These are phyloP conservation scores for Boletus fagicola DNA, from an alignment of 768 basidiomycete genomes.

Conservation along the genomic window DNA sequence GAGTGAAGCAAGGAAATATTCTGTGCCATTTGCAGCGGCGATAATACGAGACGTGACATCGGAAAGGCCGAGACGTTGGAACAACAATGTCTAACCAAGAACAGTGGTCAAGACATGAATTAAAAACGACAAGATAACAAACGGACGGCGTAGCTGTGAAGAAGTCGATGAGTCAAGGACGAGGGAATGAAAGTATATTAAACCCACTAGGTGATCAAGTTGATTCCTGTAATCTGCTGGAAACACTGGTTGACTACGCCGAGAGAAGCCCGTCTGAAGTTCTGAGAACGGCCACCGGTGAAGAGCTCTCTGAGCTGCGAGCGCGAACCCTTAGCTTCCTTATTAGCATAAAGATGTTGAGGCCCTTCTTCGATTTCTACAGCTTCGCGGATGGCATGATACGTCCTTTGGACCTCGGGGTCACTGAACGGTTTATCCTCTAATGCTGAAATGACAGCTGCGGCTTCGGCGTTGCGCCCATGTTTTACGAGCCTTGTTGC, in stretches of 20 bases:
- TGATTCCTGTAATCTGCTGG: conserved; percentile 69
- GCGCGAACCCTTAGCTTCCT: conserved; percentile 1
- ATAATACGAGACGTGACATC: conserved; percentile 60
- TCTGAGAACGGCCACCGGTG: conserved; percentile 54
- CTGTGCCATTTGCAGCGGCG: conserved; percentile 66
- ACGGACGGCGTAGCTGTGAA: conserved; percentile 34
- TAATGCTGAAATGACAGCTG: conserved; percentile 61
- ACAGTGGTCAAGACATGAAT: background rate
- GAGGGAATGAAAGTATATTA: conserved; percentile 9
- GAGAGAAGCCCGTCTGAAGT: conserved; percentile 55
- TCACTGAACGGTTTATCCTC: conserved; percentile 51
- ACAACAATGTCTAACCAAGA: conserved; percentile 44
- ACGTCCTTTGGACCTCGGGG: conserved; percentile 47
- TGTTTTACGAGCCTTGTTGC: conserved; percentile 51
- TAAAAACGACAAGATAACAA: background rate
- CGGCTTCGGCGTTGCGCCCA: conserved; percentile 52
- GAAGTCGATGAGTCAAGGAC: conserved; percentile 18
- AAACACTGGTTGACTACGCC: conserved; percentile 62
- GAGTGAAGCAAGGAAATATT: conserved; percentile 70
- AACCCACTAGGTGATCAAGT: conserved; percentile 61
- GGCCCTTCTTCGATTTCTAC: conserved; percentile 41
- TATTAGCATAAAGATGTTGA: background rate
- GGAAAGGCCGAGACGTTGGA: conserved; percentile 57
- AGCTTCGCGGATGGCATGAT: conserved; percentile 53
- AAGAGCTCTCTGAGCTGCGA: conserved; percentile 51